These are phyloP conservation scores for Chlorella sorokiniana DNA, from an alignment of 139 green algal genomes.

Conservation along the genomic window DNA sequence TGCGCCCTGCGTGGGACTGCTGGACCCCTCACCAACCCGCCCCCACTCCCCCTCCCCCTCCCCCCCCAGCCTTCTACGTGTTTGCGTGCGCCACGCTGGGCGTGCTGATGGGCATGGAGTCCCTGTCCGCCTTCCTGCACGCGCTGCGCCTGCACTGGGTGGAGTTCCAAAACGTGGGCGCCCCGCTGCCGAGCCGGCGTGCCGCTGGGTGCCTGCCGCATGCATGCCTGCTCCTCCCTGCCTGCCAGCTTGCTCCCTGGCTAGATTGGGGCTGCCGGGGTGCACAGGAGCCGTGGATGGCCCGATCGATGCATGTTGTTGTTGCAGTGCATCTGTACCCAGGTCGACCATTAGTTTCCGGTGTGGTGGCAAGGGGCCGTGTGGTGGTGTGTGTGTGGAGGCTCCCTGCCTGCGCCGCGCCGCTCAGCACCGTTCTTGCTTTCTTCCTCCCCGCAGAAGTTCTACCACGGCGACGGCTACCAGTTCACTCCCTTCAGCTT, in stretches of 20 bases:
- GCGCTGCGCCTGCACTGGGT: constrained; percentile 98
- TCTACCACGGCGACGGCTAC: constrained; percentile 87
- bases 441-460: constrained; percentile 48
- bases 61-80: constrained; percentile 81
- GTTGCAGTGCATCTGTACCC: no score
- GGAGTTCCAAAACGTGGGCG: constrained; percentile 90
- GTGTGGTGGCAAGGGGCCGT: no score
- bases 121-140: constrained; percentile 96
- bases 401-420: neutral
- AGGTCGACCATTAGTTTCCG: no score
- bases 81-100: constrained; percentile 91
- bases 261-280: no score
- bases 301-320: no score
- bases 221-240: no score
- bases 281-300: no score
- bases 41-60: neutral
- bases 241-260: no score
- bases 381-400: no score
- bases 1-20: neutral
- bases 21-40: neutral
- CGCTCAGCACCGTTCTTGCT: neutral
- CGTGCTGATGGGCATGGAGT: constrained; percentile 99
- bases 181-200: constrained; percentile 7
- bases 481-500: constrained; percentile 91
- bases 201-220: neutral